phyloP scores from a whole-genome alignment of 495 filamentous ascomycete genomes.

The Trichoderma orchidacearum region DNA sequence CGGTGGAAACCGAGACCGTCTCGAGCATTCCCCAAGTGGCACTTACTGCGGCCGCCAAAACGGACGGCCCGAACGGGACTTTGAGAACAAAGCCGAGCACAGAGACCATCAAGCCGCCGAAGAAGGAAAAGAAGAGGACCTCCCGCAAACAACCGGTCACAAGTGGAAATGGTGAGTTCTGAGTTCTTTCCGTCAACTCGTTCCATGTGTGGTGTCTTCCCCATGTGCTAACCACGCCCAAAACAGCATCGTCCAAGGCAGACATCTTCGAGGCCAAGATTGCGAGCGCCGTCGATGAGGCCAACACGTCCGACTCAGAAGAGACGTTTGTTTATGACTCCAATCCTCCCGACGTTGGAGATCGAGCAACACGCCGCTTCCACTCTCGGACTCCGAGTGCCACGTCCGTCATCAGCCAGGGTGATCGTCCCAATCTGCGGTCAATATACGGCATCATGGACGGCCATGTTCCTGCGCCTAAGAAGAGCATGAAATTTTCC shows the following conservation, averaged over 20 bases:
- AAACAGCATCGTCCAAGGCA: constrained; percentile 79
- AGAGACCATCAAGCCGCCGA: constrained; percentile 79
- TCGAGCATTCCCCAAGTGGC: constrained; percentile 84
- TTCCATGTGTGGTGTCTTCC: background rate
- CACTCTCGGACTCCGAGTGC: constrained; percentile 93
- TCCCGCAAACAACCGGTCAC: constrained; percentile 61
- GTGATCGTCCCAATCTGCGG: constrained; percentile 53
- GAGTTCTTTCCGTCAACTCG: constrained; percentile 10
- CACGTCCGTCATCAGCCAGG: constrained; percentile 75
- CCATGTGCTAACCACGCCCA: constrained; percentile 36
- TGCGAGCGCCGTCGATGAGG: constrained; percentile 82
- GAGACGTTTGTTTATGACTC: constrained; percentile 99
- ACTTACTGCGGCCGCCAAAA: constrained; percentile 50
- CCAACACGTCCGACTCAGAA: constrained; percentile 85
- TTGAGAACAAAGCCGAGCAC: constrained; percentile 76
- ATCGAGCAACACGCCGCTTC: constrained; percentile 58
- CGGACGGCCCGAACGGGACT: constrained; percentile 54
- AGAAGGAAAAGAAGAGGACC: constrained; percentile 75
- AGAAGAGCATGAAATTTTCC: constrained; percentile 98
- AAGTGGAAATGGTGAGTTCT: constrained; percentile 56
- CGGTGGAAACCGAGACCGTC: constrained; percentile 94
- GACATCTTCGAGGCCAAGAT: constrained; percentile 97
- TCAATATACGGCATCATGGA: constrained; percentile 46
- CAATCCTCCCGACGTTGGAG: constrained; percentile 75
- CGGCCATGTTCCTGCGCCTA: constrained; percentile 53